phyloP scores from a whole-genome alignment of 129 eudicot species.

The Deinandra increscens region DNA sequence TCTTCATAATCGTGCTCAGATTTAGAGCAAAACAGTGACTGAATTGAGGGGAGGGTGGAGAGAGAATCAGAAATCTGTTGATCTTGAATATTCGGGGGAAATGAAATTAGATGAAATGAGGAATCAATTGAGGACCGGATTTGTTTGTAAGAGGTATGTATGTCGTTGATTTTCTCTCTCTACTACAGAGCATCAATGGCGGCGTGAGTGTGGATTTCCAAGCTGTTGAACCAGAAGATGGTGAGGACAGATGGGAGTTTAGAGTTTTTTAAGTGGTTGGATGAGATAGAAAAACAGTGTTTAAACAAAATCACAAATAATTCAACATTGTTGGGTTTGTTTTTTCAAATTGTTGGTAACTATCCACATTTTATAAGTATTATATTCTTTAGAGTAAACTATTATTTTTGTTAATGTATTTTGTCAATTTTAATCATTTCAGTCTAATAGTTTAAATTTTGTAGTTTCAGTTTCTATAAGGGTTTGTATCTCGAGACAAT shows the following conservation, averaged over 20 bases:
- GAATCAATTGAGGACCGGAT: slow-evolving; percentile 21
- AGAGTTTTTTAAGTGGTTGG: slow-evolving; percentile 19
- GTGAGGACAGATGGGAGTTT: slow-evolving; percentile 26
- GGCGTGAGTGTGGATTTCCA: slow-evolving; percentile 32
- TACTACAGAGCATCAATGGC: slow-evolving; percentile 30
- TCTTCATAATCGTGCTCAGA: slow-evolving; percentile 40
- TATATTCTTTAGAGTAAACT: too few species aligned
- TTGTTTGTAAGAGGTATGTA: slow-evolving; percentile 13
- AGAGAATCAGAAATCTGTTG: background rate
- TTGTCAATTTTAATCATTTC: too few species aligned
- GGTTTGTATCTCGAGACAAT: too few species aligned
- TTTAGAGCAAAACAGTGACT: background rate
- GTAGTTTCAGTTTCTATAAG: too few species aligned
- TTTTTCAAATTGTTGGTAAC: too few species aligned
- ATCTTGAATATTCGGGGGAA: slow-evolving; percentile 2
- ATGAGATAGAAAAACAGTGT: slow-evolving; percentile 15
- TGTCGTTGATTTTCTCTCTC: slow-evolving; percentile 16
- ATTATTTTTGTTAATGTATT: too few species aligned
- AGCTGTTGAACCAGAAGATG: slow-evolving; percentile 5
- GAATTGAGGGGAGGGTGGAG: background rate
- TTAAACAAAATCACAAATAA: background rate
- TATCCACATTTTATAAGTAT: too few species aligned
- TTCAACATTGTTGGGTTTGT: slow-evolving; percentile 4
- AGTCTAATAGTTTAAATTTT: too few species aligned
- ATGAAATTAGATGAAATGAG: slow-evolving; percentile 22